phyloP scores from a whole-genome alignment of 352 stramenopile species.

The Globisporangium cylindrosporum region DNA sequence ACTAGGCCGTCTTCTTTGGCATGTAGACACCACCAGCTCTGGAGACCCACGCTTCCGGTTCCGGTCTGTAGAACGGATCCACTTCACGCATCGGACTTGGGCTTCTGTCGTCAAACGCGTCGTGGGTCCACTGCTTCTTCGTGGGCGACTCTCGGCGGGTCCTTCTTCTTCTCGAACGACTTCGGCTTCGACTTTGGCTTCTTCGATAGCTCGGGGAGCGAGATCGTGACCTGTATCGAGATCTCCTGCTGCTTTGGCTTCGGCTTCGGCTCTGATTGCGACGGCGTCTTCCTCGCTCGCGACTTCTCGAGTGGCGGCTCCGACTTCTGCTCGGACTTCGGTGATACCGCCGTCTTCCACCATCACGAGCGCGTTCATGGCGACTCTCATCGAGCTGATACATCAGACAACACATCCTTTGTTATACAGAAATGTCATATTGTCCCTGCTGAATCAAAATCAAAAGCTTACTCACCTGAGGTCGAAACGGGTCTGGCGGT shows the following conservation, averaged over 20 bases:
- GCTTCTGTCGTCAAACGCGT: conserved; percentile 69
- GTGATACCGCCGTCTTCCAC: not conserved
- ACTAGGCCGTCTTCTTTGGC: conserved; percentile 28
- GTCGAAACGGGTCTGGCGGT: conserved; percentile 57
- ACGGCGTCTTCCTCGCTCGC: conserved; percentile 23
- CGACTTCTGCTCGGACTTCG: conserved; percentile 19
- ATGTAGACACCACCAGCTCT: conserved; percentile 79
- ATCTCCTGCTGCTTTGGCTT: conserved; percentile 9
- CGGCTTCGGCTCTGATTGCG: conserved; percentile 16
- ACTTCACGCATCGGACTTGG: conserved; percentile 59
- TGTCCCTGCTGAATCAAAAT: not conserved
- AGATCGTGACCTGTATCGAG: not conserved
- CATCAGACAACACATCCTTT: not conserved
- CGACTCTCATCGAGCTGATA: conserved; percentile 46
- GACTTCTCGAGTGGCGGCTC: conserved; percentile 17
- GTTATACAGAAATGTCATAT: not conserved
- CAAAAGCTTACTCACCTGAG: conserved; percentile 46
- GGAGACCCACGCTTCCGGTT: conserved; percentile 72
- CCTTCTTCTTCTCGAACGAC: conserved; percentile 17
- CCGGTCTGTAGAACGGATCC: conserved; percentile 64
- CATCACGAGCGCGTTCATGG: conserved; percentile 5
- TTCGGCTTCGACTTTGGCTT: conserved; percentile 24
- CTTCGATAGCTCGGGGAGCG: conserved; percentile 5
- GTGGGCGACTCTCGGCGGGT: conserved; percentile 27
- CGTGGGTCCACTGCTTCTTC: conserved; percentile 61